A percentile compares a stretch with the other conserved stretches of the same genome.
Evolutionary conservation across 2,329 filamentous ascomycete genomes (phyloP).

Genomic region (Colletotrichum spinosum): DNA sequence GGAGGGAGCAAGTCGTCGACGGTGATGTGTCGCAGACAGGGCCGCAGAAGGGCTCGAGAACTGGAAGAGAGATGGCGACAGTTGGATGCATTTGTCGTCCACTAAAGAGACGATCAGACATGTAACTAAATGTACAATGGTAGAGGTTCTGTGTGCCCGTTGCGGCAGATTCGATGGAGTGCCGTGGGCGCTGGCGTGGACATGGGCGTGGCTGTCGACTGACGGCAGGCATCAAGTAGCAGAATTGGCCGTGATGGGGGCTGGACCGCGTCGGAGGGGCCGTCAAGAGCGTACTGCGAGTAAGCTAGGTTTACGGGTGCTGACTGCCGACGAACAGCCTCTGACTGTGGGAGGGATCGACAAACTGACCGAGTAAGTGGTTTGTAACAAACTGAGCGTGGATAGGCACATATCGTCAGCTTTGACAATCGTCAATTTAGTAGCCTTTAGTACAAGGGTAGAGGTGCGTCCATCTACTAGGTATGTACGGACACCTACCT

Average conservation of each 20-base stretch:
- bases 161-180: background rate
- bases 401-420: background rate
- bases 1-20: slow-evolving; percentile 1
- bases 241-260: slow-evolving; percentile 1
- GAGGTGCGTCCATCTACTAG: too few relatives aligned
- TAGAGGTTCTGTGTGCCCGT: too few relatives aligned
- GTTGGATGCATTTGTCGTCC: background rate
- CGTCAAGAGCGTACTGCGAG: background rate
- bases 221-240: slow-evolving; percentile 7
- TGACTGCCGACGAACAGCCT: slow-evolving; percentile 12
- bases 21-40: slow-evolving; percentile 5
- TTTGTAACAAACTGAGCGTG: slow-evolving; percentile 5
- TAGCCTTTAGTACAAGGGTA: too few relatives aligned
- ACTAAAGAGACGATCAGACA: too few relatives aligned
- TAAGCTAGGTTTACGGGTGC: background rate
- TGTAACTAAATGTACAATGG: too few relatives aligned
- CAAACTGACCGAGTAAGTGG: slow-evolving; percentile 1
- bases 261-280: slow-evolving; percentile 15
- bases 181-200: background rate
- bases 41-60: slow-evolving; percentile 26
- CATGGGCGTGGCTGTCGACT: slow-evolving; percentile 5
- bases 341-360: slow-evolving; percentile 26
- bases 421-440: background rate
- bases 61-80: slow-evolving; percentile 10
- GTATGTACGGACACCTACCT: too few relatives aligned